Evolutionary conservation across 2,329 filamentous ascomycete species (phyloP).

Genomic region (Gnomoniopsis smithogilvyi): DNA sequence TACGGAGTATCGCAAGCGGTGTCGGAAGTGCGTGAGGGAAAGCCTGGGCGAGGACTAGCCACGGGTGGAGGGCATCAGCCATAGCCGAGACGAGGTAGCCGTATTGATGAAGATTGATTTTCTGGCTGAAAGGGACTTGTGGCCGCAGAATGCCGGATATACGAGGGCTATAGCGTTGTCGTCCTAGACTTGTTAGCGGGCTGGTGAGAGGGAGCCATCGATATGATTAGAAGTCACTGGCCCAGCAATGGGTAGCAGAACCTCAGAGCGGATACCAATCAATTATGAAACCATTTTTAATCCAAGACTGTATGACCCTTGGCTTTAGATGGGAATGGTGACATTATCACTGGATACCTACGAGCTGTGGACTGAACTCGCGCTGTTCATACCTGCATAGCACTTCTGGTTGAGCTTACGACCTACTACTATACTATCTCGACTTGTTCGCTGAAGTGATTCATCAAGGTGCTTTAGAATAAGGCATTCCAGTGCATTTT

Average conservation of each 20-base stretch:
- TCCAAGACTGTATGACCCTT: not conserved
- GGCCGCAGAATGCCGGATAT: not conserved
- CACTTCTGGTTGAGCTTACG: too few relatives aligned
- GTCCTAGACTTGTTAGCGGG: not conserved
- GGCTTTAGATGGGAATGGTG: too few relatives aligned
- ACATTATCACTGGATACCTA: too few relatives aligned
- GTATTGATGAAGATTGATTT: not conserved
- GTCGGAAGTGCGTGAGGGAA: slow-evolving; percentile 75
- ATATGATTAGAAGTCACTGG: not conserved
- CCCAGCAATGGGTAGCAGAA: not conserved
- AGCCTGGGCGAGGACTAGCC: slow-evolving; percentile 69
- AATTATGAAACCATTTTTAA: not conserved
- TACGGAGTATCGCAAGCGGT: slow-evolving; percentile 74
- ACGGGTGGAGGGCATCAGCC: not conserved
- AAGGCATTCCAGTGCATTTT: too few relatives aligned
- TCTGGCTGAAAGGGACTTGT: not conserved
- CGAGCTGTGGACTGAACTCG: too few relatives aligned
- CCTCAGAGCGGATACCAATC: not conserved
- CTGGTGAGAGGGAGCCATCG: not conserved
- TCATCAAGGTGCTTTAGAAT: too few relatives aligned
- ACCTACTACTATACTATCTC: too few relatives aligned
- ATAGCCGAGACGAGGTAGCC: too few relatives aligned
- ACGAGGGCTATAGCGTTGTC: too few relatives aligned
- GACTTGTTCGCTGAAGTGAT: too few relatives aligned
- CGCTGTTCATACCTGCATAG: too few relatives aligned